These are phyloP conservation scores for Protomyces arabidopsidicola DNA, from an alignment of 1,139 yeast genomes.

Conservation along the genomic window DNA sequence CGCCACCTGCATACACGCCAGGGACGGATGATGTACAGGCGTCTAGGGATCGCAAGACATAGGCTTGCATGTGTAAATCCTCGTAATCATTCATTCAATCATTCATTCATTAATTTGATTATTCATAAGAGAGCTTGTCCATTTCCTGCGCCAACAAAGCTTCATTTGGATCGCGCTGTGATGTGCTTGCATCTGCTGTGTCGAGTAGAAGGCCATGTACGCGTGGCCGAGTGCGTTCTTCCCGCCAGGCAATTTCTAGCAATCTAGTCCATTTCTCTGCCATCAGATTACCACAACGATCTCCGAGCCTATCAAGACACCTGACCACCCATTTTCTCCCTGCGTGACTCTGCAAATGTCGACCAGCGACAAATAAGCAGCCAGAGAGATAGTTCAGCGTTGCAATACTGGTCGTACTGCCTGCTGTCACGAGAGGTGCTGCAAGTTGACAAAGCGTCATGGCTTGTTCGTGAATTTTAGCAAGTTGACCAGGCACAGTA, in stretches of 20 bases:
- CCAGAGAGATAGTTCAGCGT: constrained; percentile 1
- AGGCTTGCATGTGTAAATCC: background rate
- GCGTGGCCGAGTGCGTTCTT: constrained; percentile 6
- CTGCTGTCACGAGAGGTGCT: constrained; percentile 2
- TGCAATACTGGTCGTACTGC: background rate
- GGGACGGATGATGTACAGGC: background rate
- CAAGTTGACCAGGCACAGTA: background rate
- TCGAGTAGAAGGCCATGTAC: background rate
- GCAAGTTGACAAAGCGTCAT: constrained; percentile 13
- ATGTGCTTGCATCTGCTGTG: no score
- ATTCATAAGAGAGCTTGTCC: background rate
- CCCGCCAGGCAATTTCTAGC: constrained; percentile 1
- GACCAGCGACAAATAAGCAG: constrained; percentile 6
- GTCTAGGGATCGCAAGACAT: background rate
- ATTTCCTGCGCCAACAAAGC: background rate
- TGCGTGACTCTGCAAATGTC: constrained; percentile 1
- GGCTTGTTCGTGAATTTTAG: constrained; percentile 18
- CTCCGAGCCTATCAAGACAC: background rate
- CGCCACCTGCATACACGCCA: constrained; percentile 7
- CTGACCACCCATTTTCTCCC: constrained; percentile 3
- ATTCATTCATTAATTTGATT: background rate
- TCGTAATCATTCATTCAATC: background rate
- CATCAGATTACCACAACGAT: constrained; percentile 2
- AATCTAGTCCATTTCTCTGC: background rate
- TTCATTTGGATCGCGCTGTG: background rate